Evolutionary conservation across 352 stramenopile genomes (phyloP).

Genomic region (Globisporangium sylvaticum): DNA sequence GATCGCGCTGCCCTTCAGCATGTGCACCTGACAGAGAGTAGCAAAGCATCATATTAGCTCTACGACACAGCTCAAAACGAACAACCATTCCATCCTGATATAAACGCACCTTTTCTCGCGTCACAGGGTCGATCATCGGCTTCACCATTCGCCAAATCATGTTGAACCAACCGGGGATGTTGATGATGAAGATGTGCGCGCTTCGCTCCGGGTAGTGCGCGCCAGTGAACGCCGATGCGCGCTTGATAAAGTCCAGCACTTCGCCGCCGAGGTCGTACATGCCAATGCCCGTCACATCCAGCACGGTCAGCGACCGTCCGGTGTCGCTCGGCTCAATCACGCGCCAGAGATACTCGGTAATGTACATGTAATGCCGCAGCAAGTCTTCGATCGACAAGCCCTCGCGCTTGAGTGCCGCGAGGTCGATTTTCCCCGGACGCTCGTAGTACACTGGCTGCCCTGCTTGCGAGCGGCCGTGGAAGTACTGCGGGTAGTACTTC

Average conservation of each 20-base stretch:
- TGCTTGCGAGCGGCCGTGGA: conserved; percentile 79
- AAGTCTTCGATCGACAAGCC: conserved; percentile 87
- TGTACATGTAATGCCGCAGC: conserved; percentile 90
- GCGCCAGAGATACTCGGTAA: conserved; percentile 89
- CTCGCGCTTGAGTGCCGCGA: conserved; percentile 80
- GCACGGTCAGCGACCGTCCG: conserved; percentile 74
- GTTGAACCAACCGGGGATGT: conserved; percentile 94
- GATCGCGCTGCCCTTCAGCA: conserved; percentile 81
- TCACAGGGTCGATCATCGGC: conserved; percentile 91
- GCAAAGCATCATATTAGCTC: conserved; percentile 2
- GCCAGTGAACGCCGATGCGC: conserved; percentile 83
- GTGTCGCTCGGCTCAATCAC: conserved; percentile 74
- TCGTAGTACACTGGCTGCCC: conserved; percentile 83
- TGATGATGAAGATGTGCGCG: conserved; percentile 94
- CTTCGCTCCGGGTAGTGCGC: conserved; percentile 92
- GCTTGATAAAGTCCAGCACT: conserved; percentile 88
- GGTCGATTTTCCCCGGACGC: conserved; percentile 81
- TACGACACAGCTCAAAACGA: background rate
- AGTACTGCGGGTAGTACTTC: conserved; percentile 90
- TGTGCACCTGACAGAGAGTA: conserved; percentile 62
- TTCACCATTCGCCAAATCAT: conserved; percentile 93
- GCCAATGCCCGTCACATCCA: conserved; percentile 82
- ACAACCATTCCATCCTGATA: no score
- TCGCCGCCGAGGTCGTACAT: conserved; percentile 87
- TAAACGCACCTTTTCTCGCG: conserved; percentile 87